Evolutionary conservation across 2,329 filamentous ascomycete genomes (phyloP).

Genomic region (Pseudogymnoascus sp.): DNA sequence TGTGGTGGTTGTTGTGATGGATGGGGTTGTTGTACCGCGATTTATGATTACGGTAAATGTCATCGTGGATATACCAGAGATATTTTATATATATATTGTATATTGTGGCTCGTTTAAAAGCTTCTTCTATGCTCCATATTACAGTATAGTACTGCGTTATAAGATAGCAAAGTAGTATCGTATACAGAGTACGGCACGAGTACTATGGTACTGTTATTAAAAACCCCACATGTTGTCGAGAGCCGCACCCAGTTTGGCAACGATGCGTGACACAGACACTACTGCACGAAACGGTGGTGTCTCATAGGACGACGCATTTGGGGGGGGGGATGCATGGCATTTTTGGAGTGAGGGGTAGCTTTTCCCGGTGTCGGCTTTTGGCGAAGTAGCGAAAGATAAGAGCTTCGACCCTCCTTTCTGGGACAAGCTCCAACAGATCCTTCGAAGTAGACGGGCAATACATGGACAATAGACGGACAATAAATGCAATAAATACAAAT

Average conservation of each 20-base stretch:
- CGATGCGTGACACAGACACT: background rate
- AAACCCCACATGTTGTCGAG: background rate
- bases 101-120: background rate
- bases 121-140: too few species aligned
- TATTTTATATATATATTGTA: background rate
- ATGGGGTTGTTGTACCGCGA: background rate
- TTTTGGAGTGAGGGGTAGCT: slow-evolving; percentile 1
- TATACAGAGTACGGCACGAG: background rate
- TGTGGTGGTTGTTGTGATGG: too few species aligned
- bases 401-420: slow-evolving; percentile 2
- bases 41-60: too few species aligned
- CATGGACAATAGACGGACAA: too few species aligned
- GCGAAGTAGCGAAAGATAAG: background rate
- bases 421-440: slow-evolving; percentile 1
- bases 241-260: slow-evolving; percentile 1
- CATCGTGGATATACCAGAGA: background rate
- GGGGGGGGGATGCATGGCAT: background rate
- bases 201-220: background rate
- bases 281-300: background rate
- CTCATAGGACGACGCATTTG: slow-evolving; percentile 7
- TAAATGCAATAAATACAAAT: too few species aligned
- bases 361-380: slow-evolving; percentile 4
- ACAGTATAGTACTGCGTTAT: background rate
- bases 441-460: background rate
- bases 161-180: background rate